phyloP scores from a whole-genome alignment of 805 yeast genomes.

The Pichia cabralensis region DNA sequence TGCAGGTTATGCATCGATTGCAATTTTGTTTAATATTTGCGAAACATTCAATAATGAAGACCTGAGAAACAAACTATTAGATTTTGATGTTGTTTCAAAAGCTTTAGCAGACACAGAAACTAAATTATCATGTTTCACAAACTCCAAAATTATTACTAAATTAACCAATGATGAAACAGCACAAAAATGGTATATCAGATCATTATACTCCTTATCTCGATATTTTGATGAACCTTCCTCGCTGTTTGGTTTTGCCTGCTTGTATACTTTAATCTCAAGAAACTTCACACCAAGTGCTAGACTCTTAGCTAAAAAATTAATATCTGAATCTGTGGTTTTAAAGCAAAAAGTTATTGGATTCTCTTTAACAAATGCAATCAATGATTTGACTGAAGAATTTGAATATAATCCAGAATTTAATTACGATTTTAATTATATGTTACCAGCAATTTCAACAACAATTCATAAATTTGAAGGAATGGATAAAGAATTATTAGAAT shows the following conservation, averaged over 20 bases:
- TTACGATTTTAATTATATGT: conserved; percentile 18
- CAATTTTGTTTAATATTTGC: conserved; percentile 14
- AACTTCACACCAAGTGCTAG: conserved; percentile 28
- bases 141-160: conserved; percentile 41
- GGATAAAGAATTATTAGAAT: conserved; percentile 19
- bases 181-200: conserved; percentile 41
- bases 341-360: conserved; percentile 33
- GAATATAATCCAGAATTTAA: conserved; percentile 15
- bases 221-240: conserved; percentile 10
- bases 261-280: conserved; percentile 37
- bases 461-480: conserved; percentile 7
- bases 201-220: conserved; percentile 29
- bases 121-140: conserved; percentile 37
- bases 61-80: conserved; percentile 13
- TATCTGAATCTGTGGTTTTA: conserved; percentile 25
- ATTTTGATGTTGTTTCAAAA: conserved; percentile 24
- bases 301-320: conserved; percentile 23
- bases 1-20: conserved; percentile 42
- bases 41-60: conserved; percentile 6
- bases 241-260: conserved; percentile 37
- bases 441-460: conserved; percentile 30
- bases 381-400: conserved; percentile 14
- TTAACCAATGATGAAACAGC: conserved; percentile 35
- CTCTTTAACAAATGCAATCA: conserved; percentile 35
- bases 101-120: conserved; percentile 21